These are phyloP conservation scores for Penicillium sp. DNA, from an alignment of 2,329 filamentous ascomycete genomes.

Conservation along the genomic window DNA sequence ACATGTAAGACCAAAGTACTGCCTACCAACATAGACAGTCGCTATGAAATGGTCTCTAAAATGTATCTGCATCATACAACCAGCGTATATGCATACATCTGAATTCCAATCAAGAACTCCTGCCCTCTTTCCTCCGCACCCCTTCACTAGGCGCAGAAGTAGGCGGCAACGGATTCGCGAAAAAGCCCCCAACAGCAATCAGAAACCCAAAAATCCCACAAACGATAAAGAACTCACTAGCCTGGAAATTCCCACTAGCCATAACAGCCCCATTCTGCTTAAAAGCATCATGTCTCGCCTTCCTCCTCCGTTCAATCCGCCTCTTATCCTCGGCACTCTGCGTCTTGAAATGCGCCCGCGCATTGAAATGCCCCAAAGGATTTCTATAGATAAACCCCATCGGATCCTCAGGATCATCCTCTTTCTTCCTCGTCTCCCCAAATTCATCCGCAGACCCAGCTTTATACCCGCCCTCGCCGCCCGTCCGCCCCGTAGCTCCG, in stretches of 20 bases:
- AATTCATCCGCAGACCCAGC: not conserved
- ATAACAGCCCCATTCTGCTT: conserved; percentile 17
- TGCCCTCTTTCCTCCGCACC: not conserved
- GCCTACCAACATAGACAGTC: not conserved
- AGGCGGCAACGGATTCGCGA: not conserved
- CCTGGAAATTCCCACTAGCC: not conserved
- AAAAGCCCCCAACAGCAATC: not conserved
- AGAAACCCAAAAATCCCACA: conserved; percentile 36
- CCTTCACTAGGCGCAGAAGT: not conserved
- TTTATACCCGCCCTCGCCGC: conserved; percentile 39
- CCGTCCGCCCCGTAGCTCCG: conserved; percentile 62
- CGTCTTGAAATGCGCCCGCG: conserved; percentile 68
- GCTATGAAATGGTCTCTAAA: not conserved
- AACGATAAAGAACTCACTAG: not conserved
- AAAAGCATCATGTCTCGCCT: conserved; percentile 19
- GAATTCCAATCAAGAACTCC: not conserved
- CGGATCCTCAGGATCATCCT: conserved; percentile 31
- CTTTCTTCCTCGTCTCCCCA: not conserved
- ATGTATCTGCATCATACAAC: not conserved
- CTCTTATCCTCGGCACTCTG: conserved; percentile 64
- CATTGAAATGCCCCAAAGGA: conserved; percentile 77
- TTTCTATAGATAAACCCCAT: conserved; percentile 43
- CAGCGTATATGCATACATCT: not conserved
- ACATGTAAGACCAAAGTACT: too few relatives aligned
- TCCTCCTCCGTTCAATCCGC: conserved; percentile 45